Conservation (phyloP, 306 rosid genomes). For the Corylus heterophylla region DNA sequence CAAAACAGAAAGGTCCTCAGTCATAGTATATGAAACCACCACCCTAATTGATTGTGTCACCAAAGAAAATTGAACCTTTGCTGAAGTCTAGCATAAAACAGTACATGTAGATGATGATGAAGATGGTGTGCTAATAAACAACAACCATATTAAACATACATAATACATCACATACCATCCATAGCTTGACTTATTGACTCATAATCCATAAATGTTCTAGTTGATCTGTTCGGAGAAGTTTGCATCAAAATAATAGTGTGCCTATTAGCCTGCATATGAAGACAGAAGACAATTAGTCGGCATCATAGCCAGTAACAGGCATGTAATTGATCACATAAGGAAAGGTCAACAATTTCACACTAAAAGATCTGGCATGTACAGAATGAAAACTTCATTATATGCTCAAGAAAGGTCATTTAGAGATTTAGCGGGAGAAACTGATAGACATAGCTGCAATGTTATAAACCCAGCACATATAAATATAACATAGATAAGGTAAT, state of each 20-base stretch:
- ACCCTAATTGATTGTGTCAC: background rate
- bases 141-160: constrained; percentile 35
- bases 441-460: background rate
- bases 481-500: too few species aligned
- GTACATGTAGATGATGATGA: background rate
- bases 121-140: constrained; percentile 8
- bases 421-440: background rate
- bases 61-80: background rate
- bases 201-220: constrained; percentile 94
- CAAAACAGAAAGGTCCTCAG: background rate
- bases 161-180: constrained; percentile 66
- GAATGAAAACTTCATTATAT: background rate
- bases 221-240: constrained; percentile 75
- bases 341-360: constrained; percentile 11
- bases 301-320: background rate
- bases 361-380: background rate
- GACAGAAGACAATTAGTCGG: constrained; percentile 24
- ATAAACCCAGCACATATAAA: background rate
- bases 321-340: background rate
- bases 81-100: background rate
- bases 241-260: constrained; percentile 97
- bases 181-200: constrained; percentile 83
- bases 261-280: constrained; percentile 65
- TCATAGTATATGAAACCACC: background rate
- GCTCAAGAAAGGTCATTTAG: background rate